Conservation (phyloP, 345 rosid species). For the Arabidopsis suecica region DNA sequence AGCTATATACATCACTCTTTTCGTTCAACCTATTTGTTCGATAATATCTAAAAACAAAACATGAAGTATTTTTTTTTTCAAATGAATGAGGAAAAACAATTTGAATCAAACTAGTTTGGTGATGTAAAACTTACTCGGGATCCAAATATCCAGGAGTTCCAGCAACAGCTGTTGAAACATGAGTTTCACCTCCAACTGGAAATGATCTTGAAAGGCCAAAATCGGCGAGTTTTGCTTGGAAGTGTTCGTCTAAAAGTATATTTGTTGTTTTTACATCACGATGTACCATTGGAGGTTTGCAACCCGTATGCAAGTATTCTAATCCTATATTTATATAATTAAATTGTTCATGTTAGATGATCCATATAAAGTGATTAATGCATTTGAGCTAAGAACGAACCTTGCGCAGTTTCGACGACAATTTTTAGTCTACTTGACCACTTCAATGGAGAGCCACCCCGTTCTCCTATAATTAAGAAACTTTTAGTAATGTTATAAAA, state of each 20-base stretch:
- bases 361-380: not conserved
- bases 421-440: constrained; percentile 52
- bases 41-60: constrained; percentile 1
- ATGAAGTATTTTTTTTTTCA: no score
- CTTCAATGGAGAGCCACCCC: constrained; percentile 16
- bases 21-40: not conserved
- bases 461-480: not conserved
- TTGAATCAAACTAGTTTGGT: not conserved
- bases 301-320: not conserved
- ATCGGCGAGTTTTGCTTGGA: constrained; percentile 36
- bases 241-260: constrained; percentile 43
- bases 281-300: constrained; percentile 7
- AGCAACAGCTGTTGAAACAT: constrained; percentile 24
- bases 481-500: not conserved
- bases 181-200: constrained; percentile 35
- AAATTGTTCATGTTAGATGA: not conserved
- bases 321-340: not conserved
- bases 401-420: constrained; percentile 53
- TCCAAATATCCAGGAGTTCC: constrained; percentile 38
- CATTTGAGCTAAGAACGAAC: not conserved
- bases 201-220: constrained; percentile 49
- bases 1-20: constrained; percentile 53
- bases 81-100: not conserved
- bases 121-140: constrained; percentile 43
- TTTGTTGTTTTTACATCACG: constrained; percentile 48